phyloP scores from a whole-genome alignment of 495 filamentous ascomycete genomes.

The Podospora appendiculata region DNA sequence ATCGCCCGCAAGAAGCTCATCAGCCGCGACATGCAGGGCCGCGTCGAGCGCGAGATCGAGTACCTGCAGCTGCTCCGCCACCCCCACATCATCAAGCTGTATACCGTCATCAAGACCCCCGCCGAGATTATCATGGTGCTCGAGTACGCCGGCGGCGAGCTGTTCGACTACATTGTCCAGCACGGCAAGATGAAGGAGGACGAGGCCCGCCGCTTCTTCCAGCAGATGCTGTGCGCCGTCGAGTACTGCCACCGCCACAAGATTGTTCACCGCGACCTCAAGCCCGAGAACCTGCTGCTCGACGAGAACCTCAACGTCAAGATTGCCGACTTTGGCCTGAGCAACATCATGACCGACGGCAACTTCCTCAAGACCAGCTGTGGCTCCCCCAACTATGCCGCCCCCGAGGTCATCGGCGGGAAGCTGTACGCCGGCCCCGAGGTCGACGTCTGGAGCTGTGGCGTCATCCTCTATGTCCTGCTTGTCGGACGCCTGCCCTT shows the following conservation, averaged over 20 bases:
- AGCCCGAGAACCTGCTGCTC: slow-evolving; percentile 92
- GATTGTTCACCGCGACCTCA: slow-evolving; percentile 95
- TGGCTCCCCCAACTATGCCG: slow-evolving; percentile 96
- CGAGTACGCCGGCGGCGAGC: slow-evolving; percentile 90
- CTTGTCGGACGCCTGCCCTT: slow-evolving; percentile 88
- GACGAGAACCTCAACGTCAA: slow-evolving; percentile 95
- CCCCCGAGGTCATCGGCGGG: slow-evolving; percentile 93
- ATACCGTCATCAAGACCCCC: slow-evolving; percentile 91
- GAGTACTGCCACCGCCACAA: slow-evolving; percentile 99
- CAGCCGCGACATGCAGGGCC: slow-evolving; percentile 91
- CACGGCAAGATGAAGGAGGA: slow-evolving; percentile 84
- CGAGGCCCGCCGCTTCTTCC: slow-evolving; percentile 91
- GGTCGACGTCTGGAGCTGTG: slow-evolving; percentile 98
- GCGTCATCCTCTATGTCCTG: slow-evolving; percentile 94
- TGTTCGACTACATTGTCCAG: slow-evolving; percentile 95
- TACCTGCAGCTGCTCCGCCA: slow-evolving; percentile 93
- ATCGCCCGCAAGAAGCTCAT: slow-evolving; percentile 92
- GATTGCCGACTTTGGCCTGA: slow-evolving; percentile 96
- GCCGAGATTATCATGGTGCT: slow-evolving; percentile 98
- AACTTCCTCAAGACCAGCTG: slow-evolving; percentile 99
- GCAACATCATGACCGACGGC: slow-evolving; percentile 99
- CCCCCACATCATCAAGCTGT: slow-evolving; percentile 99
- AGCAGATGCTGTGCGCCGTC: slow-evolving; percentile 98
- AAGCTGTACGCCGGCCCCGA: slow-evolving; percentile 97
- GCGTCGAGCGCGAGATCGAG: slow-evolving; percentile 95